Base-by-base conservation (phyloP, 768 basidiomycete genomes). In the Leccinum incarnatum region DNA sequence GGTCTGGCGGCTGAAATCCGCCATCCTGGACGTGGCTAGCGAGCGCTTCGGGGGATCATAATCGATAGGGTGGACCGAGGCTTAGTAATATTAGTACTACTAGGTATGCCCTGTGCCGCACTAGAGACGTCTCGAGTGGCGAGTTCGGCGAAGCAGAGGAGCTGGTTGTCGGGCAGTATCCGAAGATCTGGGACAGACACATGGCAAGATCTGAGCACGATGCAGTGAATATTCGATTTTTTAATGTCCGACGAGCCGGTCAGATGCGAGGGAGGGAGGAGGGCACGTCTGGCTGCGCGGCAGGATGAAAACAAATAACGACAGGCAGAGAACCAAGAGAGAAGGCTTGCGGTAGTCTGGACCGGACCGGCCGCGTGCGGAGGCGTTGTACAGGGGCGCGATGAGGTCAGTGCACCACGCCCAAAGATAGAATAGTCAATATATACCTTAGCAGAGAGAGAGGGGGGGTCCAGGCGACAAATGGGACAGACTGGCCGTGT, bases 171-270 rank as follows among this genome's bases (percentile, higher is more conserved):
- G 30, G 62, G 50, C 51, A 55, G 55, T 52, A 50, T n/a, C 66
- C 47, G 47, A 47, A 53, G 66, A 65, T 59, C 66, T 60, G 64
- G 55, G 19, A 56, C 25, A 45, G 52, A 48, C 63, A 30, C 58
- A 60, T 57, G 61, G 29, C 32, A n/a, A 55, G 60, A 59, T 65
- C 63, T 37, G 55, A 37, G 36, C 65, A 64, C 55, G 65, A 58
- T 48, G 58, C 47, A 45, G 60, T 27, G 58, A 53, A 57, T 45
- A 40, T 40, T 60, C 50, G 32, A 50, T 29, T 58, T 68, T 45
- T 68, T 63, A 68, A 68, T 70, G 60, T 70, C 67, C 69, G 69
- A 55, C 53, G 46, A 30, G 46, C 42, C 54, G 32, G 53, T 53
- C 49, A 58, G 37, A 32, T 50, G 21, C 14, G 19, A 17, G 32